Evolutionary conservation across 1,284 basidiomycete genomes (phyloP).

Genomic region (Leccinum pallidistipes): DNA sequence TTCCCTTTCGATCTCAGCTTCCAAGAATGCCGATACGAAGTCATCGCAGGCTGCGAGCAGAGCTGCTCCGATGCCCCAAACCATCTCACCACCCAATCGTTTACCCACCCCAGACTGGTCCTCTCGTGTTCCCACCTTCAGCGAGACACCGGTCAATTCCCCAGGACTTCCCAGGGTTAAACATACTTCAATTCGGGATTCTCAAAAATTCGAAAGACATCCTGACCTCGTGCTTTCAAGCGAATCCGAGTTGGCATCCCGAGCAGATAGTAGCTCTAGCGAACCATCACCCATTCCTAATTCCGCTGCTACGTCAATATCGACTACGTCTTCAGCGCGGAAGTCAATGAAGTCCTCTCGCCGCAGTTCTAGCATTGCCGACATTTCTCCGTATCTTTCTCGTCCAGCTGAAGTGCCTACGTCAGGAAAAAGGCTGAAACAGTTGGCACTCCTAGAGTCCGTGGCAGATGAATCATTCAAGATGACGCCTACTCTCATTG

Average conservation of each 20-base stretch:
- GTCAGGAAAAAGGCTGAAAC: constrained; percentile 63
- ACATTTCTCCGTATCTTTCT: constrained; percentile 65
- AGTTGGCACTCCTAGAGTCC: constrained; percentile 71
- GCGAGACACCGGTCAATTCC: constrained; percentile 9
- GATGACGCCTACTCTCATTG: constrained; percentile 50
- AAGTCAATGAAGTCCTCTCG: constrained; percentile 32
- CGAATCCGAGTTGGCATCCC: constrained; percentile 28
- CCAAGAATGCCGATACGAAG: constrained; percentile 27
- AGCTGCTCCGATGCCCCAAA: constrained; percentile 10
- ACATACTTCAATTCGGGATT: background rate
- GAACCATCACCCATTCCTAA: constrained; percentile 14
- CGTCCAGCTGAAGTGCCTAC: constrained; percentile 48
- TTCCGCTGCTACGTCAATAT: constrained; percentile 9
- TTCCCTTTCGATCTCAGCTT: constrained; percentile 61
- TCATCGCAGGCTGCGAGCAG: constrained; percentile 2
- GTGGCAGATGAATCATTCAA: constrained; percentile 70
- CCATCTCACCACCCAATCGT: constrained; percentile 13
- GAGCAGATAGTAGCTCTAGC: constrained; percentile 5
- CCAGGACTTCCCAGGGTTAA: constrained; percentile 9
- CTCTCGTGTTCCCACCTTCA: constrained; percentile 31
- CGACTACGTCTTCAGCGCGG: constrained; percentile 14
- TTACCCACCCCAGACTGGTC: constrained; percentile 34
- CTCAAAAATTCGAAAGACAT: constrained; percentile 17
- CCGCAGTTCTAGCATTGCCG: constrained; percentile 47
- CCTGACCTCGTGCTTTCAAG: constrained; percentile 10